Conservation (phyloP, 257 asterid genomes). For the Penstemon davidsonii region DNA sequence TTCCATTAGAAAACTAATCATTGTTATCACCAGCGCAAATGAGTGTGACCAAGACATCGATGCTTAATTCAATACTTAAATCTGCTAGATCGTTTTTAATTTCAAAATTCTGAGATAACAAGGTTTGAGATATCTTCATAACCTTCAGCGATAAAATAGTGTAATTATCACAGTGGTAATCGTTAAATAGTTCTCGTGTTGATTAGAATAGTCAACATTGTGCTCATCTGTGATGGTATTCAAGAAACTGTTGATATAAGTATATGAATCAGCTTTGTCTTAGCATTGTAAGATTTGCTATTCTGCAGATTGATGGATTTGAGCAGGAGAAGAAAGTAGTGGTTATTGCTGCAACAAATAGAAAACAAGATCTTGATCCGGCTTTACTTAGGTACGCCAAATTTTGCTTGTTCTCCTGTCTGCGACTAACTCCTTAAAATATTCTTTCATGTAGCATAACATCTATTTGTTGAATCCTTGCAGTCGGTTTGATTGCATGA, state of each 20-base stretch:
- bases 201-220: not conserved
- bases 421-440: not conserved
- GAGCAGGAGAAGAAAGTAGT: constrained; percentile 95
- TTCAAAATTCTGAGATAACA: too few relatives aligned
- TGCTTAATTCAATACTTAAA: too few relatives aligned
- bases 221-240: not conserved
- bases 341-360: constrained; percentile 92
- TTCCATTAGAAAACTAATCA: not conserved
- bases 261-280: constrained; percentile 14
- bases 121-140: too few relatives aligned
- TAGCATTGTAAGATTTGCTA: constrained; percentile 21
- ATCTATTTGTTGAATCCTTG: constrained; percentile 28
- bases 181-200: too few relatives aligned
- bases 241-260: not conserved
- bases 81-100: too few relatives aligned
- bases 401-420: constrained; percentile 13
- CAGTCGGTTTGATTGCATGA: constrained; percentile 94
- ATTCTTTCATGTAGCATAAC: constrained; percentile 12
- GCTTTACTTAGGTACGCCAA: constrained; percentile 75
- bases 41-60: too few relatives aligned
- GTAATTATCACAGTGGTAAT: too few relatives aligned
- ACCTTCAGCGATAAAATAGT: too few relatives aligned
- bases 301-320: constrained; percentile 91
- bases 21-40: too few relatives aligned
- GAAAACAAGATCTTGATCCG: constrained; percentile 96